Evolutionary conservation across 2,329 filamentous ascomycete genomes (phyloP), one percentile per base, ranked within the genome.

Genomic region (Aspergillus ibericus): DNA sequence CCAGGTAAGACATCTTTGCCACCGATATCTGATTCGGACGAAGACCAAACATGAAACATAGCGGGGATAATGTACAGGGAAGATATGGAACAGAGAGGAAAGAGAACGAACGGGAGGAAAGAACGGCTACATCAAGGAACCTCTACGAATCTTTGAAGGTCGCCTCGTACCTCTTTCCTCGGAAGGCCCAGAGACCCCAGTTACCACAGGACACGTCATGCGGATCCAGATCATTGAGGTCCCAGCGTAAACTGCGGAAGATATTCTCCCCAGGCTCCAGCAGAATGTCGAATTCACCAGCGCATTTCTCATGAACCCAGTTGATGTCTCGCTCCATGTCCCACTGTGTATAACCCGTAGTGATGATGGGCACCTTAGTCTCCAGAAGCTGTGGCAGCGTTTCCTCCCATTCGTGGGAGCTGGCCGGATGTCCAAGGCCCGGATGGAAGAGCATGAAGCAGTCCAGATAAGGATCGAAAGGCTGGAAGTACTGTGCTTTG

Each of bases 381-480:
- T 97, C 93, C 18, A 99, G 82, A 27, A 99, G 83, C 69, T 92
- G 83, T 2, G 95, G 95, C 7, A 99, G 78, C 0, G 95, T 98
- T 68, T 93, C 88, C 59, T 89, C 85, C 95, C 96, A 99, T 75
- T 99, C 95, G 69, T 96, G 91, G 53, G 90, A 91, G 70, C 89
- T 93, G 13, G 93, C 92, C 0, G 96, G 93, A 75, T 99, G 95
- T 12, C 95, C 96, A 16, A 99, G 84, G 8, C 96, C 96, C 0
- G 96, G 96, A 71, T 99, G 96, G 82, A 98, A 99, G 53, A 97
- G 84, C 70, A 99, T 88, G 72, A 99, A 96, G 76, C 91, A 95
- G 80, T 99, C 95, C 75, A 99, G 96, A 79, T 99, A 99, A 0
- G 95, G 95, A 72, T 99, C 95, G 72, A 96, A 97, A 0, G 96